These are phyloP conservation scores for Astrothelium subdiscretum DNA, from an alignment of 495 filamentous ascomycete species.

Conservation along the genomic window DNA sequence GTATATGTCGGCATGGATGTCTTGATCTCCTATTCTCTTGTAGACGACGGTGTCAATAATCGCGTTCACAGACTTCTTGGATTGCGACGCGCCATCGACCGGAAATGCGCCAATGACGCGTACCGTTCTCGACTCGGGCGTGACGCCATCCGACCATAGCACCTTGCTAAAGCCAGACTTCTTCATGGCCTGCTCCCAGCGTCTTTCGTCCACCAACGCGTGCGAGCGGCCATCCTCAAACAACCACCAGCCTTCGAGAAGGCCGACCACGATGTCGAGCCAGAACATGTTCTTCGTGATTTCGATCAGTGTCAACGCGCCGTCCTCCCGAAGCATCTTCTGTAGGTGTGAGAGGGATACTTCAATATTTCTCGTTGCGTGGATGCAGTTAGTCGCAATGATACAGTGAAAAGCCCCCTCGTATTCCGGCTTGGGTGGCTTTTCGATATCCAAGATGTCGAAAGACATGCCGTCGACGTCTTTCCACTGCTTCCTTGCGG, in stretches of 20 bases:
- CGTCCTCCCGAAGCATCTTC: constrained; percentile 29
- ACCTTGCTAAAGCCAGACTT: neutral
- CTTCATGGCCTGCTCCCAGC: neutral
- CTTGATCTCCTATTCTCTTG: constrained; percentile 8
- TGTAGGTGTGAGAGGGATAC: constrained; percentile 25
- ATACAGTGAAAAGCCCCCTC: constrained; percentile 30
- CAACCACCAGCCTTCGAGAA: constrained; percentile 42
- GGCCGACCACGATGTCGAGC: constrained; percentile 37
- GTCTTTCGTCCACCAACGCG: constrained; percentile 6
- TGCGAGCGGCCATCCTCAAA: constrained; percentile 36
- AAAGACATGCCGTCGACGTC: constrained; percentile 29
- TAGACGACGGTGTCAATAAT: neutral
- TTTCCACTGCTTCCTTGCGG: constrained; percentile 25
- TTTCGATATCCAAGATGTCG: constrained; percentile 30
- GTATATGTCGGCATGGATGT: constrained; percentile 36
- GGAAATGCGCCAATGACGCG: neutral
- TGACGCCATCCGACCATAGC: neutral
- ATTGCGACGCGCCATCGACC: neutral
- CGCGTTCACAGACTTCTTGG: neutral
- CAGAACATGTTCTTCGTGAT: constrained; percentile 30
- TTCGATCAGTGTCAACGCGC: constrained; percentile 35
- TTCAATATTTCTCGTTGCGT: constrained; percentile 32
- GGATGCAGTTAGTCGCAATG: constrained; percentile 37
- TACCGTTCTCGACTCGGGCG: neutral
- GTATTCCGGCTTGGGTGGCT: constrained; percentile 21